Evolutionary conservation across 2,329 filamentous ascomycete species (phyloP).

Genomic region (Colletotrichum sp.): DNA sequence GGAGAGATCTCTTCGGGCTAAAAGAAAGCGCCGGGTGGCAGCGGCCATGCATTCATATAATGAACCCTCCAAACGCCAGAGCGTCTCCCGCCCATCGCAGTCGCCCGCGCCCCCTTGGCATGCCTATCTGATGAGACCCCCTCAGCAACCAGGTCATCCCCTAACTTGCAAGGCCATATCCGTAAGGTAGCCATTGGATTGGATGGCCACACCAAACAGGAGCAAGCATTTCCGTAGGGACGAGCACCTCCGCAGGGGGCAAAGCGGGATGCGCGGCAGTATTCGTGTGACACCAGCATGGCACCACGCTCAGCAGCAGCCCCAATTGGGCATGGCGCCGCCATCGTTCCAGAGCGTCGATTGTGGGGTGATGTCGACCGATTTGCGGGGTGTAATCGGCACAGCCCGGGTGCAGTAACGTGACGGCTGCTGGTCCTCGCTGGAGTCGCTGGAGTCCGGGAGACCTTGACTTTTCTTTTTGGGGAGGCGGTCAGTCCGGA

Average conservation of each 20-base stretch:
- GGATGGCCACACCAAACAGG: background rate
- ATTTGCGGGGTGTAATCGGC: slow-evolving; percentile 18
- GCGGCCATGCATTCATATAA: slow-evolving; percentile 19
- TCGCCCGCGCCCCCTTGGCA: background rate
- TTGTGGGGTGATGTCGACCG: slow-evolving; percentile 23
- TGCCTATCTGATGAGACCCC: slow-evolving; percentile 9
- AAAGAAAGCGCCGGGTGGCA: background rate
- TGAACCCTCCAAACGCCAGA: background rate
- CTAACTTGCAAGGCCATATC: background rate
- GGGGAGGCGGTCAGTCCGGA: background rate
- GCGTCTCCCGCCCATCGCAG: background rate
- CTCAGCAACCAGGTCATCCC: background rate
- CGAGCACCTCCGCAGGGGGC: slow-evolving; percentile 7
- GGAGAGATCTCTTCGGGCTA: background rate
- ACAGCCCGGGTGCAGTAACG: slow-evolving; percentile 20
- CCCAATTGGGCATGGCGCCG: slow-evolving; percentile 15
- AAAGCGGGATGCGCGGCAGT: slow-evolving; percentile 17
- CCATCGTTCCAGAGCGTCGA: slow-evolving; percentile 19
- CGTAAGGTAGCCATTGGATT: background rate
- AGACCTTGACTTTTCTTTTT: background rate
- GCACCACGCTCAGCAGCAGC: slow-evolving; percentile 15
- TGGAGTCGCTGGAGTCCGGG: background rate
- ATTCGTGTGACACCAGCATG: slow-evolving; percentile 14
- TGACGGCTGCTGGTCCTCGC: background rate
- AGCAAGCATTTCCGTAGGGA: background rate